Percentiles rank a stretch among this genome's conserved stretches.
Conservation (phyloP, 345 rosid species). For the Laguncularia racemosa region DNA sequence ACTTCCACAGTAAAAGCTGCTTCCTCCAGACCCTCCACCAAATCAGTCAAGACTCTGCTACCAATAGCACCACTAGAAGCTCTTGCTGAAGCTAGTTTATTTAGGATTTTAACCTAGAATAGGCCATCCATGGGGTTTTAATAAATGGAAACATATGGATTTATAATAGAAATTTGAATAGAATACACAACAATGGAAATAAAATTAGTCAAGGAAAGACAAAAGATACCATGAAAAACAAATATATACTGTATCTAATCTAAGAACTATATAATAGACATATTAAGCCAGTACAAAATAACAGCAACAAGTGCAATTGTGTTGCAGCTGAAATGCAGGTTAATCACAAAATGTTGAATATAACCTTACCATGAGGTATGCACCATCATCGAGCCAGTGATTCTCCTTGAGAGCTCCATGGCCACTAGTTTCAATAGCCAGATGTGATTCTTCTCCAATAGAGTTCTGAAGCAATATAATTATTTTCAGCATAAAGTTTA, state of each 20-base stretch:
- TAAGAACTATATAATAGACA: no score
- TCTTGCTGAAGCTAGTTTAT: constrained; percentile 89
- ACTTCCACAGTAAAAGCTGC: constrained; percentile 70
- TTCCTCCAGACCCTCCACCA: constrained; percentile 77
- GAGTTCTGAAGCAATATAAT: constrained; percentile 52
- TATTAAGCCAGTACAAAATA: no score
- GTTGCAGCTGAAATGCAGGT: background rate
- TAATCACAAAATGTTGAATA: background rate
- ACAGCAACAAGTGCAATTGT: no score
- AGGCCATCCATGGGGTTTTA: background rate
- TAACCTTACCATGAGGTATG: constrained; percentile 83
- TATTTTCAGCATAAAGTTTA: background rate
- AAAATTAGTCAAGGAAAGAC: no score
- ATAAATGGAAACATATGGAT: no score
- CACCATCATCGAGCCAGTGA: constrained; percentile 99
- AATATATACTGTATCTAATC: no score
- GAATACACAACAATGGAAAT: no score
- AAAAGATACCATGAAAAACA: no score
- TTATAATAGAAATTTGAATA: no score
- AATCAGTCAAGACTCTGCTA: constrained; percentile 82
- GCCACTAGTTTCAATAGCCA: constrained; percentile 97
- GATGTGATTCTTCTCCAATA: constrained; percentile 78
- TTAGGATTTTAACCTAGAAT: constrained; percentile 81
- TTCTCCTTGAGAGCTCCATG: constrained; percentile 98
- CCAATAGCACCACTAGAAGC: constrained; percentile 61